These are phyloP conservation scores for Aquanectria penicillioides DNA, from an alignment of 2,329 filamentous ascomycete genomes.

Conservation along the genomic window DNA sequence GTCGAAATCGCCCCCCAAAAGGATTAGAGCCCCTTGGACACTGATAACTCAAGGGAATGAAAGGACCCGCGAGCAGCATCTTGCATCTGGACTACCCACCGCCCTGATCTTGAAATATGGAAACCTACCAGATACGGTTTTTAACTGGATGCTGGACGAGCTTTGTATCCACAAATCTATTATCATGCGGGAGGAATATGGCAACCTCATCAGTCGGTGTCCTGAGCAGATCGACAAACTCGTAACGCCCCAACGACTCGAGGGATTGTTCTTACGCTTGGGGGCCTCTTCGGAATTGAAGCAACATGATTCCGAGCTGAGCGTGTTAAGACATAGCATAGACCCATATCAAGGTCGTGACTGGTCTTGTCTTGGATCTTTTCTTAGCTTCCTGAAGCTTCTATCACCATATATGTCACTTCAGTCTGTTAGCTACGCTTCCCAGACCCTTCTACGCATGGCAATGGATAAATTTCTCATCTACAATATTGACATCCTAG, in stretches of 20 bases:
- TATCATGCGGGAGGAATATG: conserved; percentile 69
- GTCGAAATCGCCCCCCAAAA: conserved; percentile 41
- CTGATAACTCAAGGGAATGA: conserved; percentile 57
- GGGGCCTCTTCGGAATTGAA: conserved; percentile 64
- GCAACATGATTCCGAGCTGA: conserved; percentile 34
- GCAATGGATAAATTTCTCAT: conserved; percentile 63
- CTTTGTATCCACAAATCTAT: conserved; percentile 65
- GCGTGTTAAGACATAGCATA: conserved; percentile 31
- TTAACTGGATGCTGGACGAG: too few relatives aligned
- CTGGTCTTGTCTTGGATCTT: conserved; percentile 57
- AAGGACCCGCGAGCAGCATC: conserved; percentile 63
- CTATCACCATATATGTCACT: conserved; percentile 50
- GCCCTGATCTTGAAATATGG: conserved; percentile 52
- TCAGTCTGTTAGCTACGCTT: conserved; percentile 50
- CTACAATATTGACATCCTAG: conserved; percentile 53
- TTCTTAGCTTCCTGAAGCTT: conserved; percentile 54
- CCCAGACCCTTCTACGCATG: conserved; percentile 63
- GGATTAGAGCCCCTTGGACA: conserved; percentile 55
- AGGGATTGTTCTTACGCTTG: conserved; percentile 66
- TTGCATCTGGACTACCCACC: conserved; percentile 70
- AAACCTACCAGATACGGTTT: conserved; percentile 66
- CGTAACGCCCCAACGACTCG: conserved; percentile 56
- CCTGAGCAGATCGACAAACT: conserved; percentile 55
- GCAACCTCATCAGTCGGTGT: conserved; percentile 60
- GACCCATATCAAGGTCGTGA: conserved; percentile 51